Conservation (phyloP, 1,139 yeast genomes). For the Diutina neorugosa region DNA sequence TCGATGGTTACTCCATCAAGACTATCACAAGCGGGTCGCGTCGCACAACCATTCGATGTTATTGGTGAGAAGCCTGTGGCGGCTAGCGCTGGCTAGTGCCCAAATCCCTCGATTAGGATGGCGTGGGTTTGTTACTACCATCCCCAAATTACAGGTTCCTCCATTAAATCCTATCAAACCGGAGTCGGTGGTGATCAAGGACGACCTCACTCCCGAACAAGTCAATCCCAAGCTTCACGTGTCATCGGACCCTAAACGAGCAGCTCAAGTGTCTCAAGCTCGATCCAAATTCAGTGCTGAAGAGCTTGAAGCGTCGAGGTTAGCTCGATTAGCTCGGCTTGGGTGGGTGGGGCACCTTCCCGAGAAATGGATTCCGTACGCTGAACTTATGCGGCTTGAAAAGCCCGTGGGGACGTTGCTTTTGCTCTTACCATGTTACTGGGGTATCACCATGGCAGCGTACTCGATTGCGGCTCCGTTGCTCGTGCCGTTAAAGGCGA, state of each 20-base stretch:
- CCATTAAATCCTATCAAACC: not conserved
- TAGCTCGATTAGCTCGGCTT: conserved; percentile 44
- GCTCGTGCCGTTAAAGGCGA: conserved; percentile 42
- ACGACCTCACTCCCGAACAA: not conserved
- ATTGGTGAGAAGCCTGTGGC: not conserved
- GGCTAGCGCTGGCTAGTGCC: not conserved
- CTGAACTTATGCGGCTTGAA: conserved; percentile 82
- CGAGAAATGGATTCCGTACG: conserved; percentile 68
- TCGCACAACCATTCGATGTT: not conserved
- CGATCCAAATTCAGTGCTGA: conserved; percentile 30
- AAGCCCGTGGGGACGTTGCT: conserved; percentile 91
- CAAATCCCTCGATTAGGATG: not conserved
- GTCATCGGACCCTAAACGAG: not conserved
- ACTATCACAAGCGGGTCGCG: no score
- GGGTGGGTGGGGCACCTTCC: conserved; percentile 60
- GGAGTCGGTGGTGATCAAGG: not conserved
- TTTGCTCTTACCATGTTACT: conserved; percentile 63
- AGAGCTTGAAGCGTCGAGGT: conserved; percentile 44
- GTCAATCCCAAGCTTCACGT: not conserved
- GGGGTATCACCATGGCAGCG: conserved; percentile 85
- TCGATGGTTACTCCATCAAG: no score
- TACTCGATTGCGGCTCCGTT: conserved; percentile 59
- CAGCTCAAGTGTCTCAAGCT: not conserved
- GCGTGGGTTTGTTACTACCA: not conserved
- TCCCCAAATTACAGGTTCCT: not conserved